phyloP scores from a whole-genome alignment of 352 stramenopile genomes.

The Pythium brassicae region DNA sequence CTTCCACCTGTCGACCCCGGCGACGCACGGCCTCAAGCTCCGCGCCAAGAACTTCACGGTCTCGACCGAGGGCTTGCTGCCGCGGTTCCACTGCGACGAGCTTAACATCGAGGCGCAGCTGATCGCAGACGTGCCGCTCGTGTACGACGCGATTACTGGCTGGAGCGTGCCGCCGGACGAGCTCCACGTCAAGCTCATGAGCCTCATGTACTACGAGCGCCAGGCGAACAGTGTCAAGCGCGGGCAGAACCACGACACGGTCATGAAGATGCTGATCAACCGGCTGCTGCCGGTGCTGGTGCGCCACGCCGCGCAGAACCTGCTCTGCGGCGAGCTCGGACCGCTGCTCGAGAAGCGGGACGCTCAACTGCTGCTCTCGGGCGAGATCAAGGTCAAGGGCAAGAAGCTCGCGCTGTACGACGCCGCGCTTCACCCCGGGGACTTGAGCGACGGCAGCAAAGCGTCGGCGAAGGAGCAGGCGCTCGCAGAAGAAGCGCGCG shows the following conservation, averaged over 20 bases:
- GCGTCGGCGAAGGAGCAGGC: slow-evolving; percentile 25
- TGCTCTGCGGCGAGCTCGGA: slow-evolving; percentile 62
- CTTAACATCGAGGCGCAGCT: slow-evolving; percentile 72
- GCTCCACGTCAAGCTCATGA: slow-evolving; percentile 62
- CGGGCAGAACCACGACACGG: slow-evolving; percentile 62
- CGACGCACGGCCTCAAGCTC: slow-evolving; percentile 50
- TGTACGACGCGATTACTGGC: slow-evolving; percentile 49
- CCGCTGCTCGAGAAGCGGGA: slow-evolving; percentile 47
- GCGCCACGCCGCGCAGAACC: slow-evolving; percentile 42
- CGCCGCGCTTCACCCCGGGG: slow-evolving; percentile 26
- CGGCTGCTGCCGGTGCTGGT: slow-evolving; percentile 61
- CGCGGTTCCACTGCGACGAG: slow-evolving; percentile 74
- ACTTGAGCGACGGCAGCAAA: slow-evolving; percentile 1
- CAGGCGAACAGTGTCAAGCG: slow-evolving; percentile 48
- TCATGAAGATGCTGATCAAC: slow-evolving; percentile 83
- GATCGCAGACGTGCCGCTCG: slow-evolving; percentile 57
- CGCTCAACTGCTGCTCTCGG: slow-evolving; percentile 52
- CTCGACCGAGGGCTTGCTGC: slow-evolving; percentile 53
- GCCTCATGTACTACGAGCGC: slow-evolving; percentile 71
- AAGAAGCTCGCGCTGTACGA: slow-evolving; percentile 59
- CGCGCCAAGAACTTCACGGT: slow-evolving; percentile 64
- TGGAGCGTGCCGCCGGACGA: slow-evolving; percentile 61
- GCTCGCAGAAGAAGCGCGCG: slow-evolving; percentile 35
- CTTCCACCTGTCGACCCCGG: slow-evolving; percentile 59
- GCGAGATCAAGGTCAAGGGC: slow-evolving; percentile 60